Conservation (phyloP, 345 rosid species). For the Populus davidiana region DNA sequence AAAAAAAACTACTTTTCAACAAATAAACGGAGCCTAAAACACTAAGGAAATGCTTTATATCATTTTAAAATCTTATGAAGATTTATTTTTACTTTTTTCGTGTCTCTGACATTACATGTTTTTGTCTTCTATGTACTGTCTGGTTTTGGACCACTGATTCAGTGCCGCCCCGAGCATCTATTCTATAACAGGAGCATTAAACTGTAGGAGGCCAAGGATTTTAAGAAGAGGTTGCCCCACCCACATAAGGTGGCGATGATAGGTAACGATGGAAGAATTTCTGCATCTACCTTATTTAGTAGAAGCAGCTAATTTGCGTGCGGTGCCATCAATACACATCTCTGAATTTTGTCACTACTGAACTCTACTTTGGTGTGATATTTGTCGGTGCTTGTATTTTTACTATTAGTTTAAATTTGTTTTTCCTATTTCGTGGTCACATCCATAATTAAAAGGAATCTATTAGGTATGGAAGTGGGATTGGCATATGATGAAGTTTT, state of each 20-base stretch:
- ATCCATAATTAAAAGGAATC: background rate
- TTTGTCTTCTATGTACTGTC: too few relatives aligned
- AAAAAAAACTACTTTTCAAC: too few relatives aligned
- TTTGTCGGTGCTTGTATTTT: background rate
- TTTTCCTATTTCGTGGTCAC: background rate
- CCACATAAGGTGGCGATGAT: background rate
- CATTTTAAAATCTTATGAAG: too few relatives aligned
- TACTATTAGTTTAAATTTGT: background rate
- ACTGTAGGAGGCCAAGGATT: background rate
- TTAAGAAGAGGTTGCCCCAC: slow-evolving; percentile 2
- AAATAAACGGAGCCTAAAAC: too few relatives aligned
- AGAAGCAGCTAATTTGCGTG: background rate
- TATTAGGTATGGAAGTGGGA: too few relatives aligned
- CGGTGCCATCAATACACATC: background rate
- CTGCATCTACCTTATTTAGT: background rate
- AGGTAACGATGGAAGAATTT: background rate
- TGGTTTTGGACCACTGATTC: too few relatives aligned
- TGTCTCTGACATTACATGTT: too few relatives aligned
- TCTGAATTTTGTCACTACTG: background rate
- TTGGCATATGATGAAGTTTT: background rate
- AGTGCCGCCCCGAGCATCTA: background rate
- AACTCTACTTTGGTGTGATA: background rate
- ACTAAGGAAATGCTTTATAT: too few relatives aligned
- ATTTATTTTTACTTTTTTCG: too few relatives aligned
- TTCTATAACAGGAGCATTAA: background rate